Conservation (phyloP, 148 eudicot species). For the Linanthus parryae region DNA sequence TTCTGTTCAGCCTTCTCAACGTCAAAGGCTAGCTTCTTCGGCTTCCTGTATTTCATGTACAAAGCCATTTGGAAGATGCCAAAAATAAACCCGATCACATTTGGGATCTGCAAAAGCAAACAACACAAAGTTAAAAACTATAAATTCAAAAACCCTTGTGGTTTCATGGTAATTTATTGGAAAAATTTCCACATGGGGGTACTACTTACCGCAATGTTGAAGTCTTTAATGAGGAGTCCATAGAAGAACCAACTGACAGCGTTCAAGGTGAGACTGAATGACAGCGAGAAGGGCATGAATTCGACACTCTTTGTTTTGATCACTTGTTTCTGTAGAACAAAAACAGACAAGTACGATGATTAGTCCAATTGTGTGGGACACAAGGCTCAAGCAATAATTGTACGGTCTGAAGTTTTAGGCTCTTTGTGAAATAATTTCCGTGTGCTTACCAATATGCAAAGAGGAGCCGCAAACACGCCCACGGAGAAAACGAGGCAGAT, state of each 20-base stretch:
- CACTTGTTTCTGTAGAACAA: neutral
- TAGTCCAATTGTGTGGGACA: neutral
- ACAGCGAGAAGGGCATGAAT: neutral
- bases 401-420: too few species aligned
- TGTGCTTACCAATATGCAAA: neutral
- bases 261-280: neutral
- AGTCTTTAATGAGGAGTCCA: neutral
- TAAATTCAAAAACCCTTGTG: neutral
- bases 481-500: neutral
- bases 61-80: neutral
- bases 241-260: neutral
- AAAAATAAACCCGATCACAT: neutral
- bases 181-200: neutral
- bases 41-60: neutral
- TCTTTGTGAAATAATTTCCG: neutral
- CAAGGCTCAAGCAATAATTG: neutral
- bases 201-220: neutral
- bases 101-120: neutral
- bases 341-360: neutral
- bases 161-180: neutral
- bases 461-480: neutral
- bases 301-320: neutral
- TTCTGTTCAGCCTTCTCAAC: too few species aligned
- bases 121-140: neutral
- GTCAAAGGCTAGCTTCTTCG: neutral